phyloP scores from a whole-genome alignment of 331 rosid species.

The Quercus tomentella region DNA sequence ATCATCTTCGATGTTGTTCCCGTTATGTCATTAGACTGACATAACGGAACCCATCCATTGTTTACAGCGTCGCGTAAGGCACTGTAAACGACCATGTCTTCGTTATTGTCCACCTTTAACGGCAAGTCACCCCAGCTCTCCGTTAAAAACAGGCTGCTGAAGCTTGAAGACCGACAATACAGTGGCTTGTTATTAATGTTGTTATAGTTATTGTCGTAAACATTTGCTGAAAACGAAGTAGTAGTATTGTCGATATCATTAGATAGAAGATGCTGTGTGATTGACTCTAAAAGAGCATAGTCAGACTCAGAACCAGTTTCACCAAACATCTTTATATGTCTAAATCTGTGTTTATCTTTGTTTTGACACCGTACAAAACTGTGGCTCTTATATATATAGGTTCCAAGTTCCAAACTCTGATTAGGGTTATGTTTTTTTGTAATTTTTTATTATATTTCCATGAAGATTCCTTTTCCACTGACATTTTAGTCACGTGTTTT shows the following conservation, averaged over 20 bases:
- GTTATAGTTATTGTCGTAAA: not conserved
- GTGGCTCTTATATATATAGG: not conserved
- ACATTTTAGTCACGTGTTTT: not conserved
- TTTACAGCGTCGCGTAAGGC: conserved; percentile 21
- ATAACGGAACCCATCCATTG: conserved; percentile 19
- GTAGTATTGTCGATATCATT: not conserved
- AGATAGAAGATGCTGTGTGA: not conserved
- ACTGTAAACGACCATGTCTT: conserved; percentile 32
- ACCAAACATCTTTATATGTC: not conserved
- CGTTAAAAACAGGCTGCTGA: conserved; percentile 6
- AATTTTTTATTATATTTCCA: not conserved
- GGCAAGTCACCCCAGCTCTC: conserved; percentile 40
- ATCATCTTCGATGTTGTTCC: no score
- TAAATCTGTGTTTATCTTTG: no score
- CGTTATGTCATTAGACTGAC: not conserved
- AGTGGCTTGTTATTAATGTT: not conserved
- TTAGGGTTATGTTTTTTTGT: not conserved
- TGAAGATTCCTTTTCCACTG: not conserved
- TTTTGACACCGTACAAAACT: no score
- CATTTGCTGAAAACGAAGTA: not conserved
- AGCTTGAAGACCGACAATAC: conserved; percentile 1
- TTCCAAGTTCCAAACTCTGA: not conserved
- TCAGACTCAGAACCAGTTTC: not conserved
- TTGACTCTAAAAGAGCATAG: not conserved
- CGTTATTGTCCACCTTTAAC: conserved; percentile 25